Evolutionary conservation across 345 rosid genomes (phyloP), one percentile per base, ranked within the genome.

Genomic region (Arabidopsis arenosa): DNA sequence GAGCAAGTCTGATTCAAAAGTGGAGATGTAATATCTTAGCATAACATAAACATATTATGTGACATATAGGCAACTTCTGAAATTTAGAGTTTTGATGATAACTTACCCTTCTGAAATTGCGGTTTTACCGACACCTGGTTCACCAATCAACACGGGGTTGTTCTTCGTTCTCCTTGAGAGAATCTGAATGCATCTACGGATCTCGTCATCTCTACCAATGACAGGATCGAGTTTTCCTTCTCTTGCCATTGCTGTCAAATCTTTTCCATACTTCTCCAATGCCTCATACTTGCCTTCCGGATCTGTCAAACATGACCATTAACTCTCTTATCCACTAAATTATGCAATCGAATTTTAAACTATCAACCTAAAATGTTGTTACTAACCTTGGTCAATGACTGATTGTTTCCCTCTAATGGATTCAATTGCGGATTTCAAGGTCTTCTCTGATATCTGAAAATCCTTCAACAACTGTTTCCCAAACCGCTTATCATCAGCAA

Each of bases 271-370:
- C 80, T 89, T 96, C 70, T 90, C 98, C 62, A 96, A 61, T 65
- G 97, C 93, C 84, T 96, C 99, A 36, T 96, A 93, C 88, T 93
- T 96, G 4, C 97, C 98, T 80, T 96, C 99, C 63, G 98, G 98
- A 83, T 92, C 99, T 96, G 85, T 41, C 76, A 60, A 40, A 75
- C 47, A 63, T 70, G 17, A 67, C 18, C 51, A 59, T 41, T 44
- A 18, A 33, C 44, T 7, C 69, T 11, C 73, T 64, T 21, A 47
- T 18, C 35, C 33, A 63, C 14, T 40, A 14, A 3, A 21, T 17
- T 17, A 33, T 1, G 18, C 21, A 35, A 41, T 60, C 4, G 0
- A 54, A 40, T 4, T 18, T 40, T 5, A 4, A 60, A 68, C 26
- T 17, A 30, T 17, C 18, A 76, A 70, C 7, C 18, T 69, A 37